Evolutionary conservation across 2,329 filamentous ascomycete genomes (phyloP).

Genomic region (Diaporthe sp.): DNA sequence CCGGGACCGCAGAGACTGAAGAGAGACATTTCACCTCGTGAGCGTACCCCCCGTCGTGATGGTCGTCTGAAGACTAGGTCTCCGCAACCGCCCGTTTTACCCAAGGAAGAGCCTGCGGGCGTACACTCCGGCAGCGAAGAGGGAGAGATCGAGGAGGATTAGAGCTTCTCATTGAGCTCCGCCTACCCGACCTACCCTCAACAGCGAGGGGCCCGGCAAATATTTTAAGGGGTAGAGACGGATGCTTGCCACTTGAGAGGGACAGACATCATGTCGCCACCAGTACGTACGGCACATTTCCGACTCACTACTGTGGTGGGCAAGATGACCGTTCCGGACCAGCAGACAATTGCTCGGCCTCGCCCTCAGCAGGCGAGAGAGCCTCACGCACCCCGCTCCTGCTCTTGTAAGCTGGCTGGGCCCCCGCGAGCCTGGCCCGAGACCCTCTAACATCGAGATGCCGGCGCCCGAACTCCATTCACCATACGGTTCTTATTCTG

Average conservation of each 20-base stretch:
- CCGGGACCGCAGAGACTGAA: conserved; percentile 60
- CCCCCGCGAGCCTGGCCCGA: not conserved
- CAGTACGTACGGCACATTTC: conserved; percentile 36
- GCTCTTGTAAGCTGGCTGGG: not conserved
- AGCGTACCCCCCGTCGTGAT: conserved; percentile 70
- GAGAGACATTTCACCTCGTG: conserved; percentile 68
- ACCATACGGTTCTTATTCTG: not conserved
- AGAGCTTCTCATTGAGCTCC: conserved; percentile 41
- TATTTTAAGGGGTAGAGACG: not conserved
- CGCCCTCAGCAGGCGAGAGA: not conserved
- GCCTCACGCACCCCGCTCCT: not conserved
- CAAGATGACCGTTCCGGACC: conserved; percentile 37
- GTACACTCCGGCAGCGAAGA: conserved; percentile 93
- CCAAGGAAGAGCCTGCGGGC: conserved; percentile 66
- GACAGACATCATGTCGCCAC: conserved; percentile 31
- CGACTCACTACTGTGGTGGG: conserved; percentile 35
- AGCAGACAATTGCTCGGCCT: conserved; percentile 31
- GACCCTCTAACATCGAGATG: not conserved
- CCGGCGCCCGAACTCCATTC: not conserved
- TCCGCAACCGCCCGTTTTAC: conserved; percentile 48
- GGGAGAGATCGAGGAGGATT: conserved; percentile 94
- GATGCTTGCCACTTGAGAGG: not conserved
- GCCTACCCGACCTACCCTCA: conserved; percentile 34
- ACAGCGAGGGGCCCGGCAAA: not conserved
- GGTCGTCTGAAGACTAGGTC: conserved; percentile 66